Conservation (phyloP, 116 monocot genomes). For the Iris pallida region DNA sequence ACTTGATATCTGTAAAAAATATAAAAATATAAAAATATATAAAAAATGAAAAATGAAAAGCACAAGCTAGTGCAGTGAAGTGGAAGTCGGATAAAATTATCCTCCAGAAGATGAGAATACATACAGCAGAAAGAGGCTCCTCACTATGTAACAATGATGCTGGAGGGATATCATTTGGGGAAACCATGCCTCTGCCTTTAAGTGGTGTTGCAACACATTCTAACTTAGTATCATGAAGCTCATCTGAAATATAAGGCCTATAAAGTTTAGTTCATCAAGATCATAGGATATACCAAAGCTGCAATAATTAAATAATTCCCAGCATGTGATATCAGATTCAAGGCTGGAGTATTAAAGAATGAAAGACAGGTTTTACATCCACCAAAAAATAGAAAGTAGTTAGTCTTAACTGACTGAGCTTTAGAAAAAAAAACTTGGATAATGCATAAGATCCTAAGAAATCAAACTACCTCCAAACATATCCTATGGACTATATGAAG, state of each 20-base stretch:
- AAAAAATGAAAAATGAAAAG: neutral
- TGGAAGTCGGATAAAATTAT: neutral
- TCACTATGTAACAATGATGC: conserved; percentile 72
- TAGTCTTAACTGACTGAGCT: too few relatives aligned
- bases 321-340: too few relatives aligned
- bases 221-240: conserved; percentile 21
- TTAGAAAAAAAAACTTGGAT: too few relatives aligned
- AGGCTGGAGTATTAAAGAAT: too few relatives aligned
- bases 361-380: too few relatives aligned
- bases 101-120: conserved; percentile 3
- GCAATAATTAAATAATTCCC: too few relatives aligned
- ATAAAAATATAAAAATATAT: neutral
- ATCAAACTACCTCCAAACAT: too few relatives aligned
- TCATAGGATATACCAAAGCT: too few relatives aligned
- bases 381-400: too few relatives aligned
- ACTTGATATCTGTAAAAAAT: too few relatives aligned
- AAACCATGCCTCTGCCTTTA: conserved; percentile 82
- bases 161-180: conserved; percentile 44
- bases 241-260: conserved; percentile 29
- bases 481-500: too few relatives aligned
- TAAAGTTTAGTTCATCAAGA: neutral
- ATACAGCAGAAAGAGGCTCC: conserved; percentile 88
- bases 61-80: neutral
- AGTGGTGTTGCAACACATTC: conserved; percentile 49
- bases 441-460: too few relatives aligned